Evolutionary conservation across 148 eudicot species (phyloP).

Genomic region (Rhododendron ovatum): DNA sequence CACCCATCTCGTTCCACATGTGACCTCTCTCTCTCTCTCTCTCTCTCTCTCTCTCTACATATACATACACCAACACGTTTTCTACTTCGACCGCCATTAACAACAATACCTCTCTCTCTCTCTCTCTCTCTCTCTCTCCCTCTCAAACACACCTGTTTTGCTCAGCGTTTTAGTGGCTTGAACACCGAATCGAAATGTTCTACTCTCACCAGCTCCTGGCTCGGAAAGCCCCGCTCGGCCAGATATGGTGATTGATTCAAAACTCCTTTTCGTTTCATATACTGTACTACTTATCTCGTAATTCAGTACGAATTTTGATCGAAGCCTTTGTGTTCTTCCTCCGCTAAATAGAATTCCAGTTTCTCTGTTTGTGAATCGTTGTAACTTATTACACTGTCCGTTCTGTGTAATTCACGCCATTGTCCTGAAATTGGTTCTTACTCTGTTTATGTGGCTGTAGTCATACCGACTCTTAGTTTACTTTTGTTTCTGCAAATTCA

Average conservation of each 20-base stretch:
- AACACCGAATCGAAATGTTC: slow-evolving; percentile 1
- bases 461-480: neutral
- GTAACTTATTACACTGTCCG: neutral
- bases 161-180: neutral
- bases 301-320: too few relatives aligned
- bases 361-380: neutral
- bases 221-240: slow-evolving; percentile 56
- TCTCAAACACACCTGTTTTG: neutral
- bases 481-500: neutral
- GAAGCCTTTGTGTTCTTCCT: neutral
- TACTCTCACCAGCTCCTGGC: slow-evolving; percentile 12
- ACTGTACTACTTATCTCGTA: neutral
- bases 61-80: neutral
- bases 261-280: neutral
- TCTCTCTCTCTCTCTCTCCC: neutral
- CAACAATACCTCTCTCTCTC: neutral
- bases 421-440: neutral
- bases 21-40: slow-evolving; percentile 10
- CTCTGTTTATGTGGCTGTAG: neutral
- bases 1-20: neutral
- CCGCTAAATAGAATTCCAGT: neutral
- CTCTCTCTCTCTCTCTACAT: neutral
- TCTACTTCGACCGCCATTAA: slow-evolving; percentile 5
- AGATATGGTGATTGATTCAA: slow-evolving; percentile 57
- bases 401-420: neutral